Conservation (phyloP, 164 flowering plant species). For the Chimonanthus salicifolius region DNA sequence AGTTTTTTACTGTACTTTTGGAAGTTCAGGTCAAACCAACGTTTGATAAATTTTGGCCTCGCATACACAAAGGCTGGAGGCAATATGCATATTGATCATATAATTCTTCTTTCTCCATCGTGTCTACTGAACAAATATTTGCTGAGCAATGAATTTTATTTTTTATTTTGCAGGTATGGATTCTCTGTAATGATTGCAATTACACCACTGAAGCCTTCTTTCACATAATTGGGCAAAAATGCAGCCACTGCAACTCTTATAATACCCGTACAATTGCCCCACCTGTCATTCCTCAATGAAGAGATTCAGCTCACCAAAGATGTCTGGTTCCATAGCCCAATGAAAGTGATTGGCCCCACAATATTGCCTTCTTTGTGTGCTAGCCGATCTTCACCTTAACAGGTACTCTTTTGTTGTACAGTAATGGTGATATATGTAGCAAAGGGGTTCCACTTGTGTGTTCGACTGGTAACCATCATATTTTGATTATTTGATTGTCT, state of each 20-base stretch:
- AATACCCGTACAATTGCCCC: constrained; percentile 79
- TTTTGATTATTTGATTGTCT: neutral
- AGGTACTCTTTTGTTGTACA: neutral
- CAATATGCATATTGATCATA: too few relatives aligned
- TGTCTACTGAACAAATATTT: neutral
- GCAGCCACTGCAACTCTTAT: constrained; percentile 78
- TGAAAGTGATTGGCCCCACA: neutral
- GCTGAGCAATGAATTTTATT: neutral
- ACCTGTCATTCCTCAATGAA: constrained; percentile 24
- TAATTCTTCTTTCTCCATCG: too few relatives aligned
- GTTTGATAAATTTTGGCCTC: too few relatives aligned
- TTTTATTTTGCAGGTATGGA: constrained; percentile 74
- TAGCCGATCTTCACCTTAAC: neutral
- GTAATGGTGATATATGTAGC: neutral
- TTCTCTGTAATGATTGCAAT: constrained; percentile 87
- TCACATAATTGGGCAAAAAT: constrained; percentile 84
- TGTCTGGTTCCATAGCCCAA: too few relatives aligned
- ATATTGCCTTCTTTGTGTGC: neutral
- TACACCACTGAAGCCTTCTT: constrained; percentile 74
- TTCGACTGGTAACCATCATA: neutral
- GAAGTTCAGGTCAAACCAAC: too few relatives aligned
- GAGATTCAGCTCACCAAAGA: neutral
- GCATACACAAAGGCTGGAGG: too few relatives aligned
- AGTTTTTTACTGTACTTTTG: too few relatives aligned
- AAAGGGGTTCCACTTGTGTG: neutral